These are phyloP conservation scores for Verticillium isaacii DNA, from an alignment of 2,329 filamentous ascomycete species.

Conservation along the genomic window DNA sequence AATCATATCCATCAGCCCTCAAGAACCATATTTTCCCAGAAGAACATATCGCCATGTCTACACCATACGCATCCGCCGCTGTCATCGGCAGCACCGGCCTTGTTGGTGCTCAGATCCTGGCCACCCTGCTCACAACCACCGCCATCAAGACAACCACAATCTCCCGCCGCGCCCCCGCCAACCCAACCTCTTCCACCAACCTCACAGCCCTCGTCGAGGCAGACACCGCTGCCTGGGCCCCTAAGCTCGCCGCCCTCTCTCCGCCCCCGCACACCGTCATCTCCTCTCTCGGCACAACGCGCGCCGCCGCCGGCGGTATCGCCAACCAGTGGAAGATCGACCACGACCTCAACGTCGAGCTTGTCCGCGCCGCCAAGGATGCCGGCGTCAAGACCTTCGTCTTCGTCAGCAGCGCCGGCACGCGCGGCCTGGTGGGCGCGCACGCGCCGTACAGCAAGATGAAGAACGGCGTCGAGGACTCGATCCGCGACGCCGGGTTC, in stretches of 20 bases:
- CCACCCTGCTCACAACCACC: constrained; percentile 51
- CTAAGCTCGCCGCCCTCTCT: constrained; percentile 48
- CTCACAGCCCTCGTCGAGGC: constrained; percentile 60
- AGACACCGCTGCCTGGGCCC: constrained; percentile 66
- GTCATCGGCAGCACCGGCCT: constrained; percentile 64
- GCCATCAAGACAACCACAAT: constrained; percentile 57
- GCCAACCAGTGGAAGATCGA: constrained; percentile 84
- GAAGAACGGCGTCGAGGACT: constrained; percentile 85
- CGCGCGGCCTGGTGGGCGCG: constrained; percentile 31
- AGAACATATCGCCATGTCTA: neutral
- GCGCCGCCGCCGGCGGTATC: constrained; percentile 67
- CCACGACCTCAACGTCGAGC: constrained; percentile 75
- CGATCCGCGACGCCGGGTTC: constrained; percentile 66
- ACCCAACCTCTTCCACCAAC: constrained; percentile 43
- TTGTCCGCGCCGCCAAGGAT: constrained; percentile 69
- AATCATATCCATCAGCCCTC: neutral
- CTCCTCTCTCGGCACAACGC: constrained; percentile 77
- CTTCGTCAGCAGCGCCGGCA: constrained; percentile 61
- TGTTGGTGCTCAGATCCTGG: constrained; percentile 70
- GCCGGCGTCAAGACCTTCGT: constrained; percentile 72
- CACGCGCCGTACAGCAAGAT: constrained; percentile 57
- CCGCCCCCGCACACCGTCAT: constrained; percentile 63
- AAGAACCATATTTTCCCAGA: neutral
- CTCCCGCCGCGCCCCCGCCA: constrained; percentile 58
- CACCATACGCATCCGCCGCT: neutral